Conservation (phyloP, 345 rosid species). For the Noccaea caerulescens region DNA sequence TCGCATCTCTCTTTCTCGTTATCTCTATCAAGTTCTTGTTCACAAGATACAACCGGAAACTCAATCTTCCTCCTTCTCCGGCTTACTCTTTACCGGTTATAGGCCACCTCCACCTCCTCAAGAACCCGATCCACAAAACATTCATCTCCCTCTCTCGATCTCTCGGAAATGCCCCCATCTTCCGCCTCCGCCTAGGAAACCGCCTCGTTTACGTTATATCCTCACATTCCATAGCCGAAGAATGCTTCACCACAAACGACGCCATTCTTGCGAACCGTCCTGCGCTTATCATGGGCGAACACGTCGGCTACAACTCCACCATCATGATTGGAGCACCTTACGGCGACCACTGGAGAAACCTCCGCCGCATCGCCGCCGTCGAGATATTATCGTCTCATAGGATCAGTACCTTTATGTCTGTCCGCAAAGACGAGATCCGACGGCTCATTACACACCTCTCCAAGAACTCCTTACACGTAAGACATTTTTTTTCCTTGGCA, state of each 20-base stretch:
- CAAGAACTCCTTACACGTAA: conserved; percentile 34
- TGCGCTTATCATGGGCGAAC: conserved; percentile 32
- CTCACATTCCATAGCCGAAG: conserved; percentile 45
- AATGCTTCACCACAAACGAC: conserved; percentile 64
- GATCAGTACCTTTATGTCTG: conserved; percentile 31
- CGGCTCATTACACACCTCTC: conserved; percentile 38
- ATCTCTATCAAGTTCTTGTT: conserved; percentile 28
- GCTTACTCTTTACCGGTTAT: conserved; percentile 36
- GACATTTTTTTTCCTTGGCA: neutral
- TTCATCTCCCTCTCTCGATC: conserved; percentile 30
- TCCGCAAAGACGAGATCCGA: conserved; percentile 51
- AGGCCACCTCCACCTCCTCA: conserved; percentile 43
- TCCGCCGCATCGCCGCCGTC: conserved; percentile 51
- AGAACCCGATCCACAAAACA: conserved; percentile 32
- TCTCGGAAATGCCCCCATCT: conserved; percentile 47
- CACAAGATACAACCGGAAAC: conserved; percentile 17
- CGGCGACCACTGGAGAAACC: conserved; percentile 67
- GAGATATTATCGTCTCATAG: conserved; percentile 52
- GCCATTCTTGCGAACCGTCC: conserved; percentile 61
- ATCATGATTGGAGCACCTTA: conserved; percentile 43
- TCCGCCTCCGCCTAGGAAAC: conserved; percentile 54
- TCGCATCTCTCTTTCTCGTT: conserved; percentile 17
- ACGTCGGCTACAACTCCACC: conserved; percentile 51
- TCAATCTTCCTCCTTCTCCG: conserved; percentile 57
- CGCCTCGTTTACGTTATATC: conserved; percentile 51